Evolutionary conservation across 768 basidiomycete genomes (phyloP), one percentile per base, ranked within the genome.

Genomic region (Mycena amicta): DNA sequence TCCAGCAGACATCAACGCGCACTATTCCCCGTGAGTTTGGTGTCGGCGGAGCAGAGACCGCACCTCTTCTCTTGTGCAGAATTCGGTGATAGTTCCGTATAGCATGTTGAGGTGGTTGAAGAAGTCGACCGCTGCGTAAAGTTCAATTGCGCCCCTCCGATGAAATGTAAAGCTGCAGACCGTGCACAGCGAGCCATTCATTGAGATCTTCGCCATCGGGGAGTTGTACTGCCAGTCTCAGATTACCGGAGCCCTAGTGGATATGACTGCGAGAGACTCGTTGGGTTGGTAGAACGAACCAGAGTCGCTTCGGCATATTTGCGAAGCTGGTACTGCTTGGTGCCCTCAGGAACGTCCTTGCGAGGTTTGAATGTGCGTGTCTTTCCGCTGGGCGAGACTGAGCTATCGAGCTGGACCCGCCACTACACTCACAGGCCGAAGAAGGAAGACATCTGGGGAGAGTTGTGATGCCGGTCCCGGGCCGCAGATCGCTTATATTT

Each of bases 21-120:
- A 94, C 92, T 94, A 64, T 45, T n/a, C 22, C 15, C 13, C 43
- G 43, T 45, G 22, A 45, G 43, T 45, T 23, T 15, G 15, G 5
- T 25, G 63, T 43, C 47, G 15, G 37, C 28, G 28, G 33, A 46
- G 30, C 25, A 45, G 46, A 27, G 30, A 70, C 81, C 15, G 66
- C 68, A 91, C 95, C 83, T 97, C 94, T 69, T 95, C 86, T 11
- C 89, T 83, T 18, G 92, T 98, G 73, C 97, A 99, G 70, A 98
- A 98, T 75, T 99, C 97, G 2, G 97, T 97, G 23, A 99, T 87
- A 11, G 95, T 97, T 12, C 96, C 97, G 68, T 98, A 99, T 20
- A 99, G 79, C 97, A 99, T 99, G 72, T 99, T 99, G 63, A 99
- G 76, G 70, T 99, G 97, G 70, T 98, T 99, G 82, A 98, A 99